Conservation (phyloP, 306 rosid genomes). For the Alnus glutinosa region DNA sequence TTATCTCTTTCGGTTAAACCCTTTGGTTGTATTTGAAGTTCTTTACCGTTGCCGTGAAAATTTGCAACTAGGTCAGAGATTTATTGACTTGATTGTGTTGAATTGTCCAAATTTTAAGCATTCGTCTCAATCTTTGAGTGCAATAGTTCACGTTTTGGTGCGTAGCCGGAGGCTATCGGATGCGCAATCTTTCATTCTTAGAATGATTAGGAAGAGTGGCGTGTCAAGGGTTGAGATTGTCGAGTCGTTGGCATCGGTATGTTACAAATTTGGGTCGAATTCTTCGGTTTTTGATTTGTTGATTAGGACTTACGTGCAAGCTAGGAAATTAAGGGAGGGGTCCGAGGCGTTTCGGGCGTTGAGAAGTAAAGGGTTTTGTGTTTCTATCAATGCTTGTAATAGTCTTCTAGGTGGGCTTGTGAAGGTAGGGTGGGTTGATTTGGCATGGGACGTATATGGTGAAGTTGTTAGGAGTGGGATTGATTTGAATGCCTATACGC, state of each 20-base stretch:
- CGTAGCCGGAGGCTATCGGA: conserved; percentile 53
- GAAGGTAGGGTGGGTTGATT: conserved; percentile 77
- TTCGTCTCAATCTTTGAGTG: conserved; percentile 53
- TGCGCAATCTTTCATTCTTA: conserved; percentile 73
- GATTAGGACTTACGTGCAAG: conserved; percentile 82
- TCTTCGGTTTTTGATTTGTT: conserved; percentile 59
- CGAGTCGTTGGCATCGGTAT: conserved; percentile 46
- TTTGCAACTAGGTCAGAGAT: conserved; percentile 37
- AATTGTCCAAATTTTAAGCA: conserved; percentile 51
- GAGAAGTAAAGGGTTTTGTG: conserved; percentile 45
- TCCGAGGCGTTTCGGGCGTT: conserved; percentile 59
- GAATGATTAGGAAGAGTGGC: conserved; percentile 71
- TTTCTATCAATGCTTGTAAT: conserved; percentile 74
- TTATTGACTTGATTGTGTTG: conserved; percentile 35
- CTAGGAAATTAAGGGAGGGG: conserved; percentile 82
- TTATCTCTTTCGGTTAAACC: conserved; percentile 44
- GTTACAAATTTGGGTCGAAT: conserved; percentile 18
- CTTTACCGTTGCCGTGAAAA: conserved; percentile 48
- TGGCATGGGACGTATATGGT: conserved; percentile 68
- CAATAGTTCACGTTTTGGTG: conserved; percentile 60
- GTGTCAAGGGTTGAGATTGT: conserved; percentile 61
- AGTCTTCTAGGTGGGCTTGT: conserved; percentile 84
- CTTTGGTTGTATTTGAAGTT: conserved; percentile 47
- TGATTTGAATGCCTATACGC: conserved; percentile 62
- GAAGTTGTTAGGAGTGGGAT: conserved; percentile 51